Conservation (phyloP, 495 filamentous ascomycete genomes). For the Penicillium crystallinum region DNA sequence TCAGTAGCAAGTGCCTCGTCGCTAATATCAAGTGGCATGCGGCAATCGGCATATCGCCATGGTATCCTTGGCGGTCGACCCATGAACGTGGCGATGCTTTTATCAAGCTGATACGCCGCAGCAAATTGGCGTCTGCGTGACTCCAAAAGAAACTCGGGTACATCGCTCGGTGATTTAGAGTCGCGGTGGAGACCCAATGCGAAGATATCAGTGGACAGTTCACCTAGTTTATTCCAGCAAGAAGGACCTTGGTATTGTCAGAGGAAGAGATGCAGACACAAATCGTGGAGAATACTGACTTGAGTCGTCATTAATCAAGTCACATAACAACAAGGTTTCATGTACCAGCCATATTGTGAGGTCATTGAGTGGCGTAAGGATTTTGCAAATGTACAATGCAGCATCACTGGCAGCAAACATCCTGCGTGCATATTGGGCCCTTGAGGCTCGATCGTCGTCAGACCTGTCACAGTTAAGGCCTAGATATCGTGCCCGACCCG, state of each 20-base stretch:
- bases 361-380: constrained; percentile 29
- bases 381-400: constrained; percentile 26
- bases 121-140: constrained; percentile 46
- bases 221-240: constrained; percentile 29
- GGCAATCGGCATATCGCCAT: constrained; percentile 45
- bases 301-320: constrained; percentile 20
- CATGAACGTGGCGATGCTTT: constrained; percentile 46
- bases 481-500: constrained; percentile 23
- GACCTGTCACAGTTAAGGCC: constrained; percentile 19
- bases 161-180: constrained; percentile 20
- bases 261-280: background rate
- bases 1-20: constrained; percentile 43
- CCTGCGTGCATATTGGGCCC: constrained; percentile 17
- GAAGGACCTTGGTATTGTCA: constrained; percentile 16
- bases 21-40: constrained; percentile 49
- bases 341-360: constrained; percentile 29
- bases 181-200: constrained; percentile 54
- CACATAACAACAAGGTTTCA: constrained; percentile 24
- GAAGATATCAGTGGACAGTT: constrained; percentile 34
- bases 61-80: constrained; percentile 50
- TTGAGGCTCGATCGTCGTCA: background rate
- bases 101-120: constrained; percentile 45
- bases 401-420: constrained; percentile 27
- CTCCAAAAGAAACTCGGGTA: constrained; percentile 43
- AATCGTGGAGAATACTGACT: constrained; percentile 18